Percentiles rank a stretch among this genome's conserved stretches.
Evolutionary conservation across 2,329 filamentous ascomycete species (phyloP).

Genomic region (Fusarium praegraminearum): DNA sequence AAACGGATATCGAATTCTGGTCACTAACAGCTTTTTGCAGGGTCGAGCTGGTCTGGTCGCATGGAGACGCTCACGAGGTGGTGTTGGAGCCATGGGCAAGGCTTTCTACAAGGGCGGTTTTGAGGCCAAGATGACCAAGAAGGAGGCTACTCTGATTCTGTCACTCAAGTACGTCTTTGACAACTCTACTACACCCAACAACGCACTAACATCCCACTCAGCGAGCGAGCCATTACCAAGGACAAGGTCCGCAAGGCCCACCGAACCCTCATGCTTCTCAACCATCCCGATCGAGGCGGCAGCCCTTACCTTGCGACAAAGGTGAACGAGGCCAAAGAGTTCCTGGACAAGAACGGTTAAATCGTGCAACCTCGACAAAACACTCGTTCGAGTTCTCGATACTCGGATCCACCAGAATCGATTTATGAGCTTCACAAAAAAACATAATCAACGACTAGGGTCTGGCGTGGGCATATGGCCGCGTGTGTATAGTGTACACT

Average conservation of each 20-base stretch:
- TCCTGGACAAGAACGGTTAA: slow-evolving; percentile 78
- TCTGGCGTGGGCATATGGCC: slow-evolving; percentile 25
- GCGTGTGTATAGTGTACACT: slow-evolving; percentile 54
- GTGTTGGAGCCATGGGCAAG: slow-evolving; percentile 83
- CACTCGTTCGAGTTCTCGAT: slow-evolving; percentile 4
- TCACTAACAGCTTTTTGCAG: slow-evolving; percentile 59
- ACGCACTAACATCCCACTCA: slow-evolving; percentile 54
- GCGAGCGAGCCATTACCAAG: slow-evolving; percentile 87
- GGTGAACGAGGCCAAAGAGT: slow-evolving; percentile 98
- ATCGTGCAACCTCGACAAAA: slow-evolving; percentile 23
- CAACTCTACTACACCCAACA: not conserved
- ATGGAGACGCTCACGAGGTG: slow-evolving; percentile 82
- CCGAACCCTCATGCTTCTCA: slow-evolving; percentile 93
- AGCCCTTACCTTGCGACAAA: slow-evolving; percentile 97
- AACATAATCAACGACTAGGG: slow-evolving; percentile 26
- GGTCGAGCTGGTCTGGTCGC: slow-evolving; percentile 94
- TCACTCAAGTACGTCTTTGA: slow-evolving; percentile 77
- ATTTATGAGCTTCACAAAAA: slow-evolving; percentile 17
- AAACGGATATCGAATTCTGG: not conserved
- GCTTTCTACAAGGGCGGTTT: slow-evolving; percentile 99
- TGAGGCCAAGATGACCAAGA: slow-evolving; percentile 91
- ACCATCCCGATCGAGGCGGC: slow-evolving; percentile 96
- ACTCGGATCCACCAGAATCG: slow-evolving; percentile 6
- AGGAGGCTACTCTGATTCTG: slow-evolving; percentile 90
- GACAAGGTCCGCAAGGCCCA: slow-evolving; percentile 97